These are phyloP conservation scores for Alternaria sp. DNA, from an alignment of 2,329 filamentous ascomycete species.

Conservation along the genomic window DNA sequence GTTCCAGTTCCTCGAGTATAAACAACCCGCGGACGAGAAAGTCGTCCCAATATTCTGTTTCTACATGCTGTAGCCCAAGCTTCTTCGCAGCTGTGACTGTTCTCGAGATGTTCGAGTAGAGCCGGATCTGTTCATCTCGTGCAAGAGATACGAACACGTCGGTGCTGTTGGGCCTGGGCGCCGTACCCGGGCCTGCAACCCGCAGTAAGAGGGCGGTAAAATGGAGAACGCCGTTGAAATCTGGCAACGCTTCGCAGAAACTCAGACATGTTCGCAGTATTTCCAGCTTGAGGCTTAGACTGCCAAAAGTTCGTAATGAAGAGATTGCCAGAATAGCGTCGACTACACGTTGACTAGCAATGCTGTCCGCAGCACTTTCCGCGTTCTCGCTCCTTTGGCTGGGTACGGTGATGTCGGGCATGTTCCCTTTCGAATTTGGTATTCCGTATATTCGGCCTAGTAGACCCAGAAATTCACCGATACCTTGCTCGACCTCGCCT, in stretches of 20 bases:
- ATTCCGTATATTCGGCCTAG: slow-evolving; percentile 55
- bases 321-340: slow-evolving; percentile 67
- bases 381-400: slow-evolving; percentile 11
- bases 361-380: slow-evolving; percentile 16
- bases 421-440: slow-evolving; percentile 39
- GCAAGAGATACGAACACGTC: slow-evolving; percentile 75
- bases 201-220: slow-evolving; percentile 86
- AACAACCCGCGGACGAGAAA: slow-evolving; percentile 85
- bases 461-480: slow-evolving; percentile 52
- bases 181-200: slow-evolving; percentile 80
- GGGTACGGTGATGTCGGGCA: slow-evolving; percentile 18
- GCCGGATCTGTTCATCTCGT: slow-evolving; percentile 82
- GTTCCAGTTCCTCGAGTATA: slow-evolving; percentile 59
- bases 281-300: slow-evolving; percentile 81
- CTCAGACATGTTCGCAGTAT: slow-evolving; percentile 89
- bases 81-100: slow-evolving; percentile 80
- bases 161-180: slow-evolving; percentile 71
- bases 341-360: slow-evolving; percentile 50
- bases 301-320: slow-evolving; percentile 70
- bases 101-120: slow-evolving; percentile 86
- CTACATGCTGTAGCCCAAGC: slow-evolving; percentile 73
- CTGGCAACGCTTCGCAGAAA: slow-evolving; percentile 90
- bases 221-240: slow-evolving; percentile 87
- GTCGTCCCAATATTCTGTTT: slow-evolving; percentile 95
- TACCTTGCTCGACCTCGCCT: slow-evolving; percentile 50